These are phyloP conservation scores for Vitis vinifera DNA, from an alignment of 164 flowering plant species.

Conservation along the genomic window DNA sequence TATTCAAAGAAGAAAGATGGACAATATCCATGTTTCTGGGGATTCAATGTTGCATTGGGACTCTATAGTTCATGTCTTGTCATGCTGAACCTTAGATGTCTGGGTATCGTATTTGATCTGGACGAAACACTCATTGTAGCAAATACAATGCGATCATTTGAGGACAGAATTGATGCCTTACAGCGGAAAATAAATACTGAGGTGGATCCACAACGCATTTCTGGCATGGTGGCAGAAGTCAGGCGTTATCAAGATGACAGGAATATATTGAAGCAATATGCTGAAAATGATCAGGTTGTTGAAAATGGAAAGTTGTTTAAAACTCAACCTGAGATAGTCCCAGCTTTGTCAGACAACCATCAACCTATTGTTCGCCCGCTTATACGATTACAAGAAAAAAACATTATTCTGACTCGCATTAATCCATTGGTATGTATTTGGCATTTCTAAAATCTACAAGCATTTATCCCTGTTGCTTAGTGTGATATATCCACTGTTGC, in stretches of 20 bases:
- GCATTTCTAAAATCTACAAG: not conserved
- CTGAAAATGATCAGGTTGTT: conserved; percentile 86
- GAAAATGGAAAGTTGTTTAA: conserved; percentile 83
- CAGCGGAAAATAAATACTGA: conserved; percentile 80
- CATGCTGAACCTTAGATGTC: conserved; percentile 96
- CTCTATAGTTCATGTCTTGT: conserved; percentile 83
- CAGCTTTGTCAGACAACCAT: conserved; percentile 85
- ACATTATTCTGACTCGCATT: conserved; percentile 92
- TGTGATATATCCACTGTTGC: not conserved
- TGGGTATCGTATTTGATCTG: conserved; percentile 97
- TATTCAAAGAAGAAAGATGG: conserved; percentile 52
- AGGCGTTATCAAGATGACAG: conserved; percentile 95
- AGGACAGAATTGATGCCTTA: conserved; percentile 91
- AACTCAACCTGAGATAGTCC: conserved; percentile 79
- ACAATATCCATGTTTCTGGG: conserved; percentile 84
- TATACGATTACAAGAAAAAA: conserved; percentile 82
- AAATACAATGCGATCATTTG: conserved; percentile 98
- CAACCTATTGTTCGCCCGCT: conserved; percentile 82
- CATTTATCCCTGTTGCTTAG: not conserved
- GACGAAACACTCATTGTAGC: conserved; percentile 98
- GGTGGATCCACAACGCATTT: conserved; percentile 70
- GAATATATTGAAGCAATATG: conserved; percentile 80
- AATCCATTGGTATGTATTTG: conserved; percentile 73
- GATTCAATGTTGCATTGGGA: conserved; percentile 64
- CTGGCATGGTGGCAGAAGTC: conserved; percentile 85